A percentile compares a stretch with the other conserved stretches of the same genome.
These are phyloP conservation scores for Solidago caesia DNA, from an alignment of 129 eudicot genomes.

Conservation along the genomic window DNA sequence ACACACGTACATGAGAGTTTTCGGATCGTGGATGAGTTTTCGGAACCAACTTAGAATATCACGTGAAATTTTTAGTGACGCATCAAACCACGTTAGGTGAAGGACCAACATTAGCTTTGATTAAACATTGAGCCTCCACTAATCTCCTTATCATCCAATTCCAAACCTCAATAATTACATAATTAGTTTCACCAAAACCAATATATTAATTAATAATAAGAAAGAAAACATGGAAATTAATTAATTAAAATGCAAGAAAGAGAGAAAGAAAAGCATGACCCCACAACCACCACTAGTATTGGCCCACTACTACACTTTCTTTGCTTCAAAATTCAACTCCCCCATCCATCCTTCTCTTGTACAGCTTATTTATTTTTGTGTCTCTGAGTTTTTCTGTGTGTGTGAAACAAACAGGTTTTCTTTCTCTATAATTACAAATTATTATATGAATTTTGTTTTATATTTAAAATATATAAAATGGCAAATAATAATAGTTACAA, in stretches of 20 bases:
- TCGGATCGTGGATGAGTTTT: too few relatives aligned
- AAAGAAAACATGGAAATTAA: neutral
- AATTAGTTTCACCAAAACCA: constrained; percentile 10
- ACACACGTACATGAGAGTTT: too few relatives aligned
- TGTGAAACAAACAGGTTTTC: constrained; percentile 24
- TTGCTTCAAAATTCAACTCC: constrained; percentile 44
- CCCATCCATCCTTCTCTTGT: constrained; percentile 15
- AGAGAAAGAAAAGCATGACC: constrained; percentile 37
- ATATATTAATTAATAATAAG: neutral
- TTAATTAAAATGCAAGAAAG: neutral
- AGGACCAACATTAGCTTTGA: too few relatives aligned
- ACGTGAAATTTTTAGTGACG: too few relatives aligned
- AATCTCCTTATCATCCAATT: too few relatives aligned
- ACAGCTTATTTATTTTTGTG: neutral
- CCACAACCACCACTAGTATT: constrained; percentile 20
- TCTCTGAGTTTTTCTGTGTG: constrained; percentile 5
- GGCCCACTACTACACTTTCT: neutral
- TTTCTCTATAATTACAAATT: neutral
- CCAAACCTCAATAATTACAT: neutral
- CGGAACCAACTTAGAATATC: too few relatives aligned
- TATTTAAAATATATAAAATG: constrained; percentile 34
- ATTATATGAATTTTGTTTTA: constrained; percentile 6
- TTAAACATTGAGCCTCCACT: too few relatives aligned
- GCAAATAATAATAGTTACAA: constrained; percentile 43
- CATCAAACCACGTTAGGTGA: too few relatives aligned